Evolutionary conservation across 352 stramenopile species (phyloP).

Genomic region (Phytopythium cucurbitacearum): DNA sequence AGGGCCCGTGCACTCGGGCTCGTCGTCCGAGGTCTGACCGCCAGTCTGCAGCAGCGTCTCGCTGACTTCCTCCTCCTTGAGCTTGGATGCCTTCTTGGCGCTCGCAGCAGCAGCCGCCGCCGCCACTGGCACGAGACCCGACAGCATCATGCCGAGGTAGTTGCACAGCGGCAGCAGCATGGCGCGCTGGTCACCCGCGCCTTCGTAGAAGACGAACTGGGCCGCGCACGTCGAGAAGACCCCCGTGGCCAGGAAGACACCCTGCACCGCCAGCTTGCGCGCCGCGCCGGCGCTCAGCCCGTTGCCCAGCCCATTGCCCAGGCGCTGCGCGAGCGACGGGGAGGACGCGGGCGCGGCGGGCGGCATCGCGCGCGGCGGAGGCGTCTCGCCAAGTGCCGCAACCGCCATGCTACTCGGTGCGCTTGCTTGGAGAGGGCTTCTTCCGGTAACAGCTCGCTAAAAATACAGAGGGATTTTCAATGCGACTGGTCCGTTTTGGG

Average conservation of each 20-base stretch:
- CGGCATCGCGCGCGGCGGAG: neutral
- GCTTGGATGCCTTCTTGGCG: slow-evolving; percentile 5
- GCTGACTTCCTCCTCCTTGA: slow-evolving; percentile 2
- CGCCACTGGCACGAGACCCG: slow-evolving; percentile 50
- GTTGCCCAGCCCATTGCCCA: no score
- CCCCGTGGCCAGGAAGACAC: slow-evolving; percentile 75
- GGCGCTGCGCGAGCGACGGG: neutral
- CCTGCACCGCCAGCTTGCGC: slow-evolving; percentile 37
- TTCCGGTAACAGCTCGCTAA: no score
- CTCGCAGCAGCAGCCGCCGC: slow-evolving; percentile 1
- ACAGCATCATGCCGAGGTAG: slow-evolving; percentile 85
- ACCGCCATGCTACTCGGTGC: no score
- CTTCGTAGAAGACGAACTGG: slow-evolving; percentile 84
- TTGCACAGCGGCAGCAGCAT: slow-evolving; percentile 87
- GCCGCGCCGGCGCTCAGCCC: neutral
- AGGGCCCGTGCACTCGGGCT: slow-evolving; percentile 12
- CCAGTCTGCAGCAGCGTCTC: neutral
- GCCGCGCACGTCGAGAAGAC: slow-evolving; percentile 83
- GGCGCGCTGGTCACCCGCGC: slow-evolving; percentile 70
- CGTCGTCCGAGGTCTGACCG: neutral
- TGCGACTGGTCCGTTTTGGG: no score
- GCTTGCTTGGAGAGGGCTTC: no score
- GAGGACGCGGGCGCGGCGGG: neutral
- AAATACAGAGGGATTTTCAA: no score
- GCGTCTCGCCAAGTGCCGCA: no score